These are phyloP conservation scores for Pseudogymnoascus pannorum DNA, from an alignment of 2,329 filamentous ascomycete species.

Conservation along the genomic window DNA sequence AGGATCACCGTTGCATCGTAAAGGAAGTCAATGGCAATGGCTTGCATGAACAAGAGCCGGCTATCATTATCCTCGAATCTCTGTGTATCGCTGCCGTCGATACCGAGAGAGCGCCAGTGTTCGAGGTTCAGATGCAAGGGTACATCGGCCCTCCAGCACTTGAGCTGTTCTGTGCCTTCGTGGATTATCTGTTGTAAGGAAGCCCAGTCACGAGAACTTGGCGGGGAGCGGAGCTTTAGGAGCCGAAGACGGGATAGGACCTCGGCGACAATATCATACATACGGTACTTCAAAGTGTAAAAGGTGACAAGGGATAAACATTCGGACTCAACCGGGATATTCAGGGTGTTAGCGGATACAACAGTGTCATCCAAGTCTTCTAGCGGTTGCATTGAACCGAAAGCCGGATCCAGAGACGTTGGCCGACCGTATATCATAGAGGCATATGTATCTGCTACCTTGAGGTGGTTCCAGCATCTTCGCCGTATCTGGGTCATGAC, in stretches of 20 bases:
- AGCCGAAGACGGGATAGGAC: slow-evolving; percentile 24
- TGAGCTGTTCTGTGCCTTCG: slow-evolving; percentile 14
- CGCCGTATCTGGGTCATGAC: slow-evolving; percentile 24
- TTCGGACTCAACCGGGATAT: neutral
- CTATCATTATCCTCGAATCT: neutral
- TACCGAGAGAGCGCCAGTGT: neutral
- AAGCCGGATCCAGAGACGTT: slow-evolving; percentile 24
- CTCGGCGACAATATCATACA: slow-evolving; percentile 26
- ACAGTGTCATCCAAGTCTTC: slow-evolving; percentile 23
- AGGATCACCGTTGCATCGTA: slow-evolving; percentile 21
- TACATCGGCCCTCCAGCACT: slow-evolving; percentile 14
- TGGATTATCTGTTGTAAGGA: slow-evolving; percentile 17
- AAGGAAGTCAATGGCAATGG: slow-evolving; percentile 19
- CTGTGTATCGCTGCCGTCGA: neutral
- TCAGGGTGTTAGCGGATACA: neutral
- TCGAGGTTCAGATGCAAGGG: slow-evolving; percentile 13
- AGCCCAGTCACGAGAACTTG: slow-evolving; percentile 16
- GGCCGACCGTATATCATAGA: slow-evolving; percentile 36
- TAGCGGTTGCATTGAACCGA: slow-evolving; percentile 22
- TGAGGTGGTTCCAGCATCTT: slow-evolving; percentile 36
- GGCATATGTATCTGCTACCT: slow-evolving; percentile 35
- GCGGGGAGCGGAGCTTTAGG: slow-evolving; percentile 20
- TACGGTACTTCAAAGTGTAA: slow-evolving; percentile 24
- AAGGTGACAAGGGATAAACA: slow-evolving; percentile 17
- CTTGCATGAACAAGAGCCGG: slow-evolving; percentile 13